These are phyloP conservation scores for Quercus berberidifolia DNA, from an alignment of 306 rosid species.

Conservation along the genomic window DNA sequence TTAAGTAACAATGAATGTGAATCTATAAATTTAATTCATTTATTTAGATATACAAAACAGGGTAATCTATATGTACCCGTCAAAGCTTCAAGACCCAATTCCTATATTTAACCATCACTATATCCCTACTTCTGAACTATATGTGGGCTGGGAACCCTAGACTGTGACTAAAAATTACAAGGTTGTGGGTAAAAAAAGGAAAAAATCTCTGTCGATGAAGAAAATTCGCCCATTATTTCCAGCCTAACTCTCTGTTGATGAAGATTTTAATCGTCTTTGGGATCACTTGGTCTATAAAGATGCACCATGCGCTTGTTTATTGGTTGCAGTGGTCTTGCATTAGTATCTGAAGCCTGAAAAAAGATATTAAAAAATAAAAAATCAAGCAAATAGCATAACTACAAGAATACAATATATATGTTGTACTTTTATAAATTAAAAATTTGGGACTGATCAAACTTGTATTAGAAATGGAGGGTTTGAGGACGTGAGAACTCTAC, in stretches of 20 bases:
- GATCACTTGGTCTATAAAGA: conserved; percentile 22
- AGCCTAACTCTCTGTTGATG: no score
- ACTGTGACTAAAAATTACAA: background rate
- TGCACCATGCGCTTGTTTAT: conserved; percentile 42
- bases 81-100: background rate
- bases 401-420: no score
- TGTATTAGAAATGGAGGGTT: no score
- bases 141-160: background rate
- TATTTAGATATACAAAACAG: no score
- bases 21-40: conserved; percentile 30
- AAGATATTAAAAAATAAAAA: background rate
- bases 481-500: no score
- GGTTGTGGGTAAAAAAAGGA: no score
- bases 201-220: no score
- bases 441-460: no score
- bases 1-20: no score
- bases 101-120: background rate
- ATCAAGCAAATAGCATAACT: no score
- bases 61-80: background rate
- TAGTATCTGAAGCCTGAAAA: conserved; percentile 53
- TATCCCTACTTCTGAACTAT: background rate
- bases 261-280: conserved; percentile 11
- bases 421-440: no score
- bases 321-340: conserved; percentile 72
- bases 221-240: no score